Base-by-base conservation (phyloP, 208 protist species). In the Herpetomonas samuelpessoai region DNA sequence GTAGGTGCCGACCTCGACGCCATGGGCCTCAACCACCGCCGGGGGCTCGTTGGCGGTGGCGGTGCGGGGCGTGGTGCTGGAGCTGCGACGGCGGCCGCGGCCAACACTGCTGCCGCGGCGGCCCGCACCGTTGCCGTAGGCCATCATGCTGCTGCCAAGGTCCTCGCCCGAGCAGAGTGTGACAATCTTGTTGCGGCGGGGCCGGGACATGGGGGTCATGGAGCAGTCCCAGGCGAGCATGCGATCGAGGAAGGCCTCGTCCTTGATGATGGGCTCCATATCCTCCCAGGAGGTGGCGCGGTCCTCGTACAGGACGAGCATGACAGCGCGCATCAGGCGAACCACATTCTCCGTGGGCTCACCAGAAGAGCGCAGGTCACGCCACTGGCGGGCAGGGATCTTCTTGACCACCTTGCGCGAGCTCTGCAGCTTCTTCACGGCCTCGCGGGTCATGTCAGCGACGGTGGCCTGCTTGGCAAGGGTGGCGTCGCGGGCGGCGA, bases 261-360 rank as follows among this genome's bases (percentile, higher is more conserved):
- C 61, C 38, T 68, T 53, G 71, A 92, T 60, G n/a, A 87, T 61
- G 25, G 47, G 55, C 67, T 86, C 81, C 54, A 88, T 85, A 21
- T 57, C 64, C 31, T 86, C 78, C 85, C 76, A 86, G 24, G 62
- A 65, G 2, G 18, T 68, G 24, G 63, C 67, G 49, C 56, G 66
- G 60, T 92, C 85, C 74, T 92, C 81, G 68, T 80, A 69, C 6
- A 92, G 66, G 27, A 87, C 68, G 41, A 92, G 56, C 81, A 92
- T 81, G 25, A 92, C 47, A 1, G 81, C 71, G 21, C 76, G 77
- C 35, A 77, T 19, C 47, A 88, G 44, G 25, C 70, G 55, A 1
- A 70, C 2, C n/a, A 85, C 29, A 7, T 67, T 63, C 19, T 65
- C 55, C 28, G 65, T 30, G 12, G 74, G 62, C 24, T 66, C 66